Evolutionary conservation across 805 yeast species (phyloP).

Genomic region (Maudiozyma barnettii): DNA sequence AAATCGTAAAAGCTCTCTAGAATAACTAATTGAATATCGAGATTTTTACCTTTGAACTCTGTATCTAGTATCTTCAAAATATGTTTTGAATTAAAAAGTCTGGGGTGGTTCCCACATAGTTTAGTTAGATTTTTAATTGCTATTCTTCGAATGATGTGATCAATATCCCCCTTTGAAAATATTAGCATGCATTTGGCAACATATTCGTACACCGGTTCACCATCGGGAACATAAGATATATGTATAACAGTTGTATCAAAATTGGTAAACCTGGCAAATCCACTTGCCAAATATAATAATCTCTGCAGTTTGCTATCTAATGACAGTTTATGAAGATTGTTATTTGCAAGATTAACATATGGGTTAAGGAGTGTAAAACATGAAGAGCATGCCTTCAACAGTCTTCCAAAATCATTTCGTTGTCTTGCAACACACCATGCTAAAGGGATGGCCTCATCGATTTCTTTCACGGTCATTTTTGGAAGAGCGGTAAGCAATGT

Average conservation of each 20-base stretch:
- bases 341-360: slow-evolving; percentile 29
- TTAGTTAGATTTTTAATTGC: slow-evolving; percentile 51
- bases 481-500: slow-evolving; percentile 49
- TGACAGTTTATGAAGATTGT: slow-evolving; percentile 12
- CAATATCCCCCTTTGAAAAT: slow-evolving; percentile 36
- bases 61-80: slow-evolving; percentile 44
- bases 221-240: slow-evolving; percentile 22
- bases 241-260: slow-evolving; percentile 37
- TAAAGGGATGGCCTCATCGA: slow-evolving; percentile 68
- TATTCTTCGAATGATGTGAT: slow-evolving; percentile 35
- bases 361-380: slow-evolving; percentile 45
- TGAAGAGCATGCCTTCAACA: slow-evolving; percentile 57
- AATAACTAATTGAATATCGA: slow-evolving; percentile 41
- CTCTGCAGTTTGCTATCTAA: slow-evolving; percentile 42
- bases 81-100: slow-evolving; percentile 50
- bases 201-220: slow-evolving; percentile 49
- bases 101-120: slow-evolving; percentile 55
- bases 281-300: slow-evolving; percentile 54
- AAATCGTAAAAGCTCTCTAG: slow-evolving; percentile 51
- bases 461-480: slow-evolving; percentile 47
- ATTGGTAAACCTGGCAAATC: slow-evolving; percentile 61
- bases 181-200: slow-evolving; percentile 49
- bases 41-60: slow-evolving; percentile 34
- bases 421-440: slow-evolving; percentile 46
- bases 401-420: slow-evolving; percentile 36